Evolutionary conservation across 306 rosid species (phyloP).

Genomic region (Pterocarpus santalinus): DNA sequence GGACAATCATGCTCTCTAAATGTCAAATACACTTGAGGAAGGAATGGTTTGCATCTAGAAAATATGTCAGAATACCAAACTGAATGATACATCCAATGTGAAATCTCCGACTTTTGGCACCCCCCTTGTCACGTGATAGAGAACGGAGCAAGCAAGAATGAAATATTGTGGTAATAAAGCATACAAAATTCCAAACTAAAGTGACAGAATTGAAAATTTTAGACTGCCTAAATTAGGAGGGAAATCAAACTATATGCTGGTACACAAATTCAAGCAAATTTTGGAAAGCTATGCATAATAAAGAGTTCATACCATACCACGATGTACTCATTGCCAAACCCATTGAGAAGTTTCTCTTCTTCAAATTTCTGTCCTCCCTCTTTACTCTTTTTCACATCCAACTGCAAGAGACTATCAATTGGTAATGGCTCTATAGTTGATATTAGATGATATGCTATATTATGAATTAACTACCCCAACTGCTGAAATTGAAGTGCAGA

Average conservation of each 20-base stretch:
- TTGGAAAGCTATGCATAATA: not conserved
- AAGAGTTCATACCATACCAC: slow-evolving; percentile 48
- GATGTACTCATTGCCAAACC: slow-evolving; percentile 38
- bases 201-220: slow-evolving; percentile 3
- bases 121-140: not conserved
- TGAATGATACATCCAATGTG: not conserved
- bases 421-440: slow-evolving; percentile 8
- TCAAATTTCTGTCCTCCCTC: slow-evolving; percentile 9
- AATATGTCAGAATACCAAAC: not conserved
- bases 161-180: not conserved
- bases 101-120: not conserved
- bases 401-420: slow-evolving; percentile 38
- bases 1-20: not conserved
- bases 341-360: slow-evolving; percentile 49
- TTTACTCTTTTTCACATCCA: slow-evolving; percentile 27
- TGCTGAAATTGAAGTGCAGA: not conserved
- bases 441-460: slow-evolving; percentile 9
- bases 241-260: slow-evolving; percentile 10
- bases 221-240: not conserved
- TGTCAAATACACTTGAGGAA: not conserved
- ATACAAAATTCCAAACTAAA: not conserved
- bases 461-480: not conserved
- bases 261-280: slow-evolving; percentile 17
- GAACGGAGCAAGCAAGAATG: not conserved
- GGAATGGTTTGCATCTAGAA: not conserved